Conservation (phyloP, 768 basidiomycete genomes). For the Russula emetica region DNA sequence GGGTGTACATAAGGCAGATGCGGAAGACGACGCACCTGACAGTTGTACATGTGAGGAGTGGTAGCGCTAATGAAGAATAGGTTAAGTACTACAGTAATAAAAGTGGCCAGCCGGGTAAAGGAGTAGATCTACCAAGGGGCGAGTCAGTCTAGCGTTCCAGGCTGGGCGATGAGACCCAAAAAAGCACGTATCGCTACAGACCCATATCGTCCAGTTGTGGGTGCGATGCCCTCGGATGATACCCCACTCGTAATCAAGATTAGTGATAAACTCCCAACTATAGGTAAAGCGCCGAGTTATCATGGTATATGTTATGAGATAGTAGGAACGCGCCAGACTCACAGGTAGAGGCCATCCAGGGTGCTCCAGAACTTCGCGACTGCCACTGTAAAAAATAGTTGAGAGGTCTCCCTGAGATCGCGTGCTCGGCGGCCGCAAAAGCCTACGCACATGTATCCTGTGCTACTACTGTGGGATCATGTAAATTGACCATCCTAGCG, state of each 20-base stretch:
- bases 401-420: not conserved
- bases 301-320: not conserved
- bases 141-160: no score
- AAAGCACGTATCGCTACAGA: not conserved
- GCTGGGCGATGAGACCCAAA: not conserved
- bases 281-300: not conserved
- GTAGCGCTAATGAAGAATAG: not conserved
- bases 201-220: not conserved
- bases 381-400: not conserved
- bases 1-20: not conserved
- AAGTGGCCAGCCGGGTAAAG: not conserved
- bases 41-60: not conserved
- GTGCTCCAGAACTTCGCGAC: not conserved
- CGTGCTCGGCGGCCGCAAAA: not conserved
- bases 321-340: not conserved
- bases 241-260: not conserved
- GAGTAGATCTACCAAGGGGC: not conserved
- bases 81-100: not conserved
- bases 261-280: not conserved
- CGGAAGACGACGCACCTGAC: not conserved
- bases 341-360: not conserved
- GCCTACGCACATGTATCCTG: not conserved
- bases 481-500: not conserved
- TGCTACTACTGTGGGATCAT: not conserved
- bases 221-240: not conserved